Percentiles rank a stretch among this genome's conserved stretches.
phyloP scores from a whole-genome alignment of 2,329 filamentous ascomycete genomes.

The Venturia pyrina region DNA sequence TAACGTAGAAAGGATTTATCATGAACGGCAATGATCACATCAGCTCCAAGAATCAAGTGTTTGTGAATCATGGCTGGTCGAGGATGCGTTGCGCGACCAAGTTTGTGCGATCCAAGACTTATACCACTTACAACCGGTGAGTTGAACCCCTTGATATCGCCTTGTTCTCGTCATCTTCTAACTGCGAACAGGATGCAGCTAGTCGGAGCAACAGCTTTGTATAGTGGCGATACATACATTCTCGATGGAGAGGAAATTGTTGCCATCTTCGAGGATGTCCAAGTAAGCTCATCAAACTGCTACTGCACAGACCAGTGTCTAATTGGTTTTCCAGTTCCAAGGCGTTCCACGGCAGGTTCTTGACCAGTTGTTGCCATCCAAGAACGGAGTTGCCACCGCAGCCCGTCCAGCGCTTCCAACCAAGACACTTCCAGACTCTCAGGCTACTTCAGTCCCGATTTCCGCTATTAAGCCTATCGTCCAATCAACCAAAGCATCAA shows the following conservation, averaged over 20 bases:
- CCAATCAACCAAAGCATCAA: background rate
- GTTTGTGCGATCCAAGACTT: conserved; percentile 41
- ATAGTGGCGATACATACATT: conserved; percentile 48
- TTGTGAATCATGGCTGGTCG: conserved; percentile 52
- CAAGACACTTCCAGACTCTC: conserved; percentile 17
- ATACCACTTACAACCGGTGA: conserved; percentile 43
- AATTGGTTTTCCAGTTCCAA: conserved; percentile 46
- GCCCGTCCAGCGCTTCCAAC: conserved; percentile 15
- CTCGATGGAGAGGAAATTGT: conserved; percentile 47
- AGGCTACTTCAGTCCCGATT: conserved; percentile 11
- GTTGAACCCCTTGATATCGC: too few relatives aligned
- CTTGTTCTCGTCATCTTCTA: background rate
- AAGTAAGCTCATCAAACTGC: background rate
- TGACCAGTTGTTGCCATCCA: conserved; percentile 55
- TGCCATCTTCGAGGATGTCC: conserved; percentile 47
- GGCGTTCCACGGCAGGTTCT: conserved; percentile 55
- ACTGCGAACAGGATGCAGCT: conserved; percentile 42
- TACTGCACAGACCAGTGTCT: background rate
- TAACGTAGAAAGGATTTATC: background rate
- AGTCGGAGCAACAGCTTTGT: conserved; percentile 38
- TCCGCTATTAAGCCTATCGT: background rate
- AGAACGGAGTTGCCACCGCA: conserved; percentile 24
- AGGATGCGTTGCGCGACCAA: conserved; percentile 47
- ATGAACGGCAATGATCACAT: conserved; percentile 24
- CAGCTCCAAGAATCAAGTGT: conserved; percentile 49